A percentile compares a stretch with the other conserved stretches of the same genome.
These are phyloP conservation scores for Chaetothyriales sp. DNA, from an alignment of 2,329 filamentous ascomycete species.

Conservation along the genomic window DNA sequence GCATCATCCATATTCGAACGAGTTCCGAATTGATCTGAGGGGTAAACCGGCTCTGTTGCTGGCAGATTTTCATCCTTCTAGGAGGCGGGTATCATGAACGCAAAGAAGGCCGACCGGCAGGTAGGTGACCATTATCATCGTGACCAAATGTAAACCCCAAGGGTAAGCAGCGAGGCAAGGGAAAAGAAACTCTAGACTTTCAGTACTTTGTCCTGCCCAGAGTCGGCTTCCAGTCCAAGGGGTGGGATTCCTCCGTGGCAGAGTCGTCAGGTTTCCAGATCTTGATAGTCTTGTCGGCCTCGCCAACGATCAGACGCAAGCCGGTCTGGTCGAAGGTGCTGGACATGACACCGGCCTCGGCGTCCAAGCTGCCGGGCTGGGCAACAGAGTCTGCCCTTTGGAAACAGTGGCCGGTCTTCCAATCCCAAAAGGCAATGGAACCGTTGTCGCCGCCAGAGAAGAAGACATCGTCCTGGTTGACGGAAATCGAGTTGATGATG, in stretches of 20 bases:
- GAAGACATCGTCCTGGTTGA: slow-evolving; percentile 87
- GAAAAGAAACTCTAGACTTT: neutral
- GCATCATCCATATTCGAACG: neutral
- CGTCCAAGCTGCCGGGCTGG: slow-evolving; percentile 84
- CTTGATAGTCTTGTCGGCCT: slow-evolving; percentile 97
- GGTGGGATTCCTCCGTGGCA: slow-evolving; percentile 81
- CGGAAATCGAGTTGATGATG: slow-evolving; percentile 85
- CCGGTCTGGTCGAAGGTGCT: slow-evolving; percentile 85
- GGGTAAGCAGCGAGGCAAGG: neutral
- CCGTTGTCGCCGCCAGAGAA: slow-evolving; percentile 95
- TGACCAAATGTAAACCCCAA: neutral
- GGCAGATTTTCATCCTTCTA: neutral
- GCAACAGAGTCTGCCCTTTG: slow-evolving; percentile 81
- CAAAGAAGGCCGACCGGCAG: too few species aligned
- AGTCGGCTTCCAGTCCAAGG: slow-evolving; percentile 79
- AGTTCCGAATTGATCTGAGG: neutral
- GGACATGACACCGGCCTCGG: slow-evolving; percentile 88
- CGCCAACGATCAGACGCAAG: slow-evolving; percentile 76
- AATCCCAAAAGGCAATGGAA: slow-evolving; percentile 96
- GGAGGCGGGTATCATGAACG: too few species aligned
- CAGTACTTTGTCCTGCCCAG: slow-evolving; percentile 61
- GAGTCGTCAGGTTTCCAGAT: slow-evolving; percentile 90
- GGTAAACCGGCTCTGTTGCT: neutral
- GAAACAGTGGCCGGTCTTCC: slow-evolving; percentile 89
- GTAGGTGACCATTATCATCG: neutral